Base-by-base conservation (phyloP, 352 stramenopile genomes). In the Phytophthora fragariaefolia region DNA sequence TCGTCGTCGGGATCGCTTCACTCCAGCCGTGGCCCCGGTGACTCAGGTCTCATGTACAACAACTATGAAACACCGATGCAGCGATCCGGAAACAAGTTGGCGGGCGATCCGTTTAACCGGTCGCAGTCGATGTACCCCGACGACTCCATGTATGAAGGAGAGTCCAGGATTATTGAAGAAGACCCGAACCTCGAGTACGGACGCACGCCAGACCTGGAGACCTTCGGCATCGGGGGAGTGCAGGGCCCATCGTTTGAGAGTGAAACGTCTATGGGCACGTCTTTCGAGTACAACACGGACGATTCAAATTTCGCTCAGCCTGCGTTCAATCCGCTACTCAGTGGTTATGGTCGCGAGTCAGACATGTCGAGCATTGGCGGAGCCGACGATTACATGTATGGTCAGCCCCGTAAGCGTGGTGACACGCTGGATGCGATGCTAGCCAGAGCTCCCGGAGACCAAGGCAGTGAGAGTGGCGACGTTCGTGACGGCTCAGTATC, bases 341-440 rank as follows among this genome's bases (percentile, higher is more conserved):
- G 61, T 59, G 75, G 72, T 27, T 82, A 83, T 46, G 66, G 57
- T 1, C 82, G 82, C 17, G 83, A 87, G 52, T 89, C 80, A 23
- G 83, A 91, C 36, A 22, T 89, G 42, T 91, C 83, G 10, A 88
- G 77, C 26, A 76, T 90, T 52, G 74, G 80, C 23, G 75, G 82
- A 49, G 66, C 17, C 45, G 76, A 86, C 24, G 73, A 87, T n/a
- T 85, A 82, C 57, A 73, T 75, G 64, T 82, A 76, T 28, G 71
- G 80, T n/a, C 67, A 79, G 45, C 71, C 32, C 43, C 71, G 66
- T n/a, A 64, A 32, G n/a, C 71, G 71, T n/a, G 58, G 59, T 13
- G 56, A 76, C 49, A 79, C 63, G 0, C 13, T 79, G 47, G 72
- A 76, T 17, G 56, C 58, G n/a, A 50, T 79, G 59, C 40, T 85